Evolutionary conservation across 495 filamentous ascomycete genomes (phyloP).

Genomic region (Mycothermus thermophilus): DNA sequence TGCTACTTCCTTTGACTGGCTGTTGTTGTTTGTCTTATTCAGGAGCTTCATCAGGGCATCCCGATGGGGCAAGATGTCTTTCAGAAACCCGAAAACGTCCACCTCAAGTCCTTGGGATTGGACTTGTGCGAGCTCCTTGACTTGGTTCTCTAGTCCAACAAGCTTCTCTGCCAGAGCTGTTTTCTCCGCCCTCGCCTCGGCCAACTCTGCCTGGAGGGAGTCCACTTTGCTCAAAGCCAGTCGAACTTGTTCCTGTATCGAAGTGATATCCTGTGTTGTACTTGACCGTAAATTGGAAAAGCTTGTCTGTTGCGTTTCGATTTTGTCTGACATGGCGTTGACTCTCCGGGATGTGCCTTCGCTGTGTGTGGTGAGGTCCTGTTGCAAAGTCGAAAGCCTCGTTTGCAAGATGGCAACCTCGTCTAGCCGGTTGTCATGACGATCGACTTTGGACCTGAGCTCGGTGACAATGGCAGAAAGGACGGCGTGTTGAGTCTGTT

Average conservation of each 20-base stretch:
- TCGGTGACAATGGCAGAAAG: too few species aligned
- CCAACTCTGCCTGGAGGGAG: conserved; percentile 10
- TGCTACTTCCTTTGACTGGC: too few species aligned
- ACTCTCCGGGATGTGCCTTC: conserved; percentile 1
- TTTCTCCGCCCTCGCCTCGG: conserved; percentile 7
- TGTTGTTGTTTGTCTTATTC: too few species aligned
- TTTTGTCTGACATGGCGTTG: conserved; percentile 4
- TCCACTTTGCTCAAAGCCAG: conserved; percentile 7
- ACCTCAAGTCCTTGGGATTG: not conserved
- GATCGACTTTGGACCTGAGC: conserved; percentile 8
- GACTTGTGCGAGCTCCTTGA: not conserved
- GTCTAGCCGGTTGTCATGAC: conserved; percentile 3
- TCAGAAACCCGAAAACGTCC: conserved; percentile 3
- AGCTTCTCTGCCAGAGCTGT: conserved; percentile 4
- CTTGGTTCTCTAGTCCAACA: conserved; percentile 4
- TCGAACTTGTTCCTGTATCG: conserved; percentile 7
- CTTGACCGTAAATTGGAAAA: conserved; percentile 1
- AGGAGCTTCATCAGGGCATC: conserved; percentile 7
- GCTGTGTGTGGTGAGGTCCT: conserved; percentile 3
- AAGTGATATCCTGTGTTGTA: conserved; percentile 1
- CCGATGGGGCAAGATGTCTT: conserved; percentile 4
- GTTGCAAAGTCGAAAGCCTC: conserved; percentile 5
- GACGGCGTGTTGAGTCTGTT: too few species aligned
- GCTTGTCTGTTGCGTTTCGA: conserved; percentile 4
- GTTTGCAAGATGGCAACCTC: conserved; percentile 3